Evolutionary conservation across 2,329 filamentous ascomycete species (phyloP), one percentile per base, ranked within the genome.

Genomic region (Ceratocystis lukuohia): DNA sequence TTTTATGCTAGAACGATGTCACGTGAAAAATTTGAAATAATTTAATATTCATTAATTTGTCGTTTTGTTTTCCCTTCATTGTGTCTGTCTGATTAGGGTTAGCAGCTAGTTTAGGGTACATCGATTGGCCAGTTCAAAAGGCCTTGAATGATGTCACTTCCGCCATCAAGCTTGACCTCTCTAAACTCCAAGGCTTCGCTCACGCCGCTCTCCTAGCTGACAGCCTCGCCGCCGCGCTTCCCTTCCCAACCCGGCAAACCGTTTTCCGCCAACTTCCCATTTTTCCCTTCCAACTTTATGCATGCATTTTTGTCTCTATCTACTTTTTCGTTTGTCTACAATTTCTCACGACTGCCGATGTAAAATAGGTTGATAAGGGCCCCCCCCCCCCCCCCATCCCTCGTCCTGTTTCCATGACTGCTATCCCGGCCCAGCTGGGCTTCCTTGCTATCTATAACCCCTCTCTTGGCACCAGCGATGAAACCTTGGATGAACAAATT

Each of bases 371-470:
- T 41, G 10, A 41, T 41, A 41, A 62, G 46, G 61, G 30, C 64
- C 28, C 5, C 28, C 5, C 22, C 22, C 25, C 25, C 22, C 25
- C 25, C 20, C 28, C 62, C 62, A 65, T 50, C 44, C 15, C 92
- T 94, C 56, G 93, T 93, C 45, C 89, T 89, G 73, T 33, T 41
- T 37, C 25, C n/a, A 41, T 68, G 66, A 65, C 66, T 20, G 59
- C 61, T 50, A 62, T 53, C 44, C 67, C 64, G 10, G 67, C 67
- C 45, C 67, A 68, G 46, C 84, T 97, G 37, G 88, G 89, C 71
- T 97, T 94, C 75, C 82, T 99, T 59, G 86, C 93, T 74, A 95
- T 99, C 74, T 99, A 96, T 80, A 97, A 96, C 75, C 94, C 95
- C 44, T 85, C 87, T 5, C 82, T 95, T 57, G 87, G 88, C 71